Base-by-base conservation (phyloP, 805 yeast species). In the Blastobotrys terrestris region DNA sequence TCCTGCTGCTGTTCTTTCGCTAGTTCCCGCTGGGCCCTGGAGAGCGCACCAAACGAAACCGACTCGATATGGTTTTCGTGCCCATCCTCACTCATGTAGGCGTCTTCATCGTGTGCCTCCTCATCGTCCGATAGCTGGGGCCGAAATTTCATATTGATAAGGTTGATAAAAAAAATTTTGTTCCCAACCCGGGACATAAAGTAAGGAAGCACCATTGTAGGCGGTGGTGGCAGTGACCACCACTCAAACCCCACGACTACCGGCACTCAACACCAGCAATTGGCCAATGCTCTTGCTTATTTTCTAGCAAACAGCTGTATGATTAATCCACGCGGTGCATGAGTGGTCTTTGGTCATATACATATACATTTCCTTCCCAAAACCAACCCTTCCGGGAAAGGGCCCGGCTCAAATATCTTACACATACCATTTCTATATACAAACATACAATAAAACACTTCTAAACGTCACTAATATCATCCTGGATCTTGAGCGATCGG, bases 401-500 rank as follows among this genome's bases (percentile, higher is more conserved):
- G n/a, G n/a, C n/a, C n/a, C n/a, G n/a, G n/a, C n/a, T n/a, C n/a
- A n/a, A n/a, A n/a, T n/a, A 35, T 35, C 14, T 35, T 6, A 40
- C 19, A 40, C 19, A n/a, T 40, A 6, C 6, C 19, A 13, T 40
- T 26, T 40, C 43, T 40, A 31, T 16, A 20, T 51, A 19, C n/a
- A 15, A 20, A 35, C 39, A n/a, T 16, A 20, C 52, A 31, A 26
- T n/a, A n/a, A n/a, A n/a, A n/a, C n/a, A n/a, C 11, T 45, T 52
- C 49, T 49, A 59, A 13, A 52, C 47, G 26, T 59, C 63, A 5
- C 74, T 73, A 52, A 87, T 80, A 55, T 85, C 84, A 55, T 89
- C 96, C 63, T 86, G 76, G 60, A 90, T 75, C 55, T 82, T 82
- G 60, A 91, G 71, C 62, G 81, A 78, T 69, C 96, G 81, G 7